phyloP scores from a whole-genome alignment of 805 yeast genomes.

The Candida corydali region DNA sequence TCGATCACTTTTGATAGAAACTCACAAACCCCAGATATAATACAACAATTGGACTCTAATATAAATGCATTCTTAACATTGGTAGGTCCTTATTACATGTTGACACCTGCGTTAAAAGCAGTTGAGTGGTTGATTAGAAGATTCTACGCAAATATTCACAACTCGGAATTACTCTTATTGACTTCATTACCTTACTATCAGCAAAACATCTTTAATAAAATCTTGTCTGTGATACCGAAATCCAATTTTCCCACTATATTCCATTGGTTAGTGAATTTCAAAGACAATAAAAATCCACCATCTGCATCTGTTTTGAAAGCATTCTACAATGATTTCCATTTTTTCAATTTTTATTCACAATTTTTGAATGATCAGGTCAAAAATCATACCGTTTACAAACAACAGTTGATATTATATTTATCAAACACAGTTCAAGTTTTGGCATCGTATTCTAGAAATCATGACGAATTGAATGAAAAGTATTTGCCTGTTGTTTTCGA shows the following conservation, averaged over 20 bases:
- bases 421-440: slow-evolving; percentile 65
- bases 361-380: slow-evolving; percentile 48
- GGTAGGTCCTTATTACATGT: slow-evolving; percentile 69
- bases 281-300: slow-evolving; percentile 66
- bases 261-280: slow-evolving; percentile 64
- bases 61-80: slow-evolving; percentile 70
- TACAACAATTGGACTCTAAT: slow-evolving; percentile 68
- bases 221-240: slow-evolving; percentile 66
- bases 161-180: slow-evolving; percentile 67
- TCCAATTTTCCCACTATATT: slow-evolving; percentile 70
- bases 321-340: slow-evolving; percentile 60
- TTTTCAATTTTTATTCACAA: slow-evolving; percentile 62
- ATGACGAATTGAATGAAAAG: slow-evolving; percentile 41
- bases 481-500: slow-evolving; percentile 56
- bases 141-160: slow-evolving; percentile 77
- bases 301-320: slow-evolving; percentile 66
- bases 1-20: slow-evolving; percentile 76
- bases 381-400: slow-evolving; percentile 57
- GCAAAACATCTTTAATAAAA: slow-evolving; percentile 67
- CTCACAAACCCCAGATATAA: slow-evolving; percentile 74
- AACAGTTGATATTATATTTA: slow-evolving; percentile 74
- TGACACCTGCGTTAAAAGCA: slow-evolving; percentile 74
- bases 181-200: slow-evolving; percentile 79
- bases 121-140: slow-evolving; percentile 95
- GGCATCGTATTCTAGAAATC: slow-evolving; percentile 53